Evolutionary conservation across 2,329 filamentous ascomycete species (phyloP).

Genomic region (Fusarium sp.): DNA sequence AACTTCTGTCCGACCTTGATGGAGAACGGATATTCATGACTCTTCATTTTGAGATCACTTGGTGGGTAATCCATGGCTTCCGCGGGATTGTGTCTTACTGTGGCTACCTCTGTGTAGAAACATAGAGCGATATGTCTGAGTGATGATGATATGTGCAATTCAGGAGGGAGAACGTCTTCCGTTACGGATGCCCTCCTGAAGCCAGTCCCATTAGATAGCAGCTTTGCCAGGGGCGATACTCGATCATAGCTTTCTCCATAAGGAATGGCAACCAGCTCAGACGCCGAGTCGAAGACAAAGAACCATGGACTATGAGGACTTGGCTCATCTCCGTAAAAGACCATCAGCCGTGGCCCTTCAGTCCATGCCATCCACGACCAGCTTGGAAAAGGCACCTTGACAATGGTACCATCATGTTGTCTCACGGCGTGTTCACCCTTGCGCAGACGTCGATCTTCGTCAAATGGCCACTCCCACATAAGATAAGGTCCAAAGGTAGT

Average conservation of each 20-base stretch:
- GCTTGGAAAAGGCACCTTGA: background rate
- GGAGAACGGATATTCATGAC: background rate
- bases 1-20: background rate
- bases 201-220: background rate
- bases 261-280: background rate
- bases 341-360: background rate
- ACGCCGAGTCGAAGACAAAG: background rate
- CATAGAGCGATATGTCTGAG: background rate
- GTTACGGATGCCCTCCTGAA: background rate
- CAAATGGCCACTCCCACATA: background rate
- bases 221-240: background rate
- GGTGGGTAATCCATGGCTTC: background rate
- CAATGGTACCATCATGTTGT: background rate
- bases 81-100: background rate
- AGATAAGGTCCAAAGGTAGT: background rate
- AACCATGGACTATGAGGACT: background rate
- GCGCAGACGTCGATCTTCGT: rapidly evolving
- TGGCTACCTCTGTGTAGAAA: background rate
- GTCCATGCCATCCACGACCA: slow-evolving; percentile 3
- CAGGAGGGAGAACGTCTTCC: background rate
- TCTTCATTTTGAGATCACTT: background rate
- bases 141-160: background rate
- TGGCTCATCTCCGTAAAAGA: background rate
- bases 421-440: background rate
- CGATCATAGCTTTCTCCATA: background rate